These are phyloP conservation scores for Lactifluus echinatus DNA, from an alignment of 768 basidiomycete genomes.

Conservation along the genomic window DNA sequence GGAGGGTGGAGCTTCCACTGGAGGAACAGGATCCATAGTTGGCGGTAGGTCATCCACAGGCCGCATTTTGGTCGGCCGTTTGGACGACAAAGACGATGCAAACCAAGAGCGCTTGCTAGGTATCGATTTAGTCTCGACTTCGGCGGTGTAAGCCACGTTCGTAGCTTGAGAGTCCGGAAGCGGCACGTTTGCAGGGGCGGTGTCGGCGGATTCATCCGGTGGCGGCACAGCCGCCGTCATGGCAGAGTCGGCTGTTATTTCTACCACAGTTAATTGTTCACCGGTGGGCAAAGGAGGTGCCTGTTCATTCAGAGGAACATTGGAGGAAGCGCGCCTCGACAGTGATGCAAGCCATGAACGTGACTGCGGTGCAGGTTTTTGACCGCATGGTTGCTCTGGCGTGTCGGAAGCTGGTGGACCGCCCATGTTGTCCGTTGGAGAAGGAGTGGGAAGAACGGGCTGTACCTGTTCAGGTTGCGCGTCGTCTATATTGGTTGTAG, in stretches of 20 bases:
- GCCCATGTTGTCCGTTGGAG: not conserved
- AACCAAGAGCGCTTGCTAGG: constrained; percentile 17
- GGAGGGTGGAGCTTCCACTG: not conserved
- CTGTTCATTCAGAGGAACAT: not conserved
- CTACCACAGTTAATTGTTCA: not conserved
- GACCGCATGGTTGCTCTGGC: not conserved
- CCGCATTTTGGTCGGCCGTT: constrained; percentile 1
- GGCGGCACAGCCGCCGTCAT: not conserved
- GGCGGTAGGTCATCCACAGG: not conserved
- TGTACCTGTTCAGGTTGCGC: not conserved
- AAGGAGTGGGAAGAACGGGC: not conserved
- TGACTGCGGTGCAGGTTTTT: not conserved
- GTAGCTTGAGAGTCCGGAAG: not conserved
- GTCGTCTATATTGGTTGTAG: not conserved
- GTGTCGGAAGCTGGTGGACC: not conserved
- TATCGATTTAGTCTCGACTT: not conserved
- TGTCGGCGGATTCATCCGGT: not conserved
- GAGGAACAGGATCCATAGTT: not conserved
- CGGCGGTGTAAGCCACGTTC: not conserved
- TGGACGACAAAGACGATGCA: not conserved
- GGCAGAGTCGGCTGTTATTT: not conserved
- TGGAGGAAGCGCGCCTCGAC: constrained; percentile 7
- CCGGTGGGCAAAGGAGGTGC: not conserved
- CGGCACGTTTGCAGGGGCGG: not conserved
- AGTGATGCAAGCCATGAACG: constrained; percentile 15